phyloP scores from a whole-genome alignment of 2,329 filamentous ascomycete species.

The Penicillium rolfsii region DNA sequence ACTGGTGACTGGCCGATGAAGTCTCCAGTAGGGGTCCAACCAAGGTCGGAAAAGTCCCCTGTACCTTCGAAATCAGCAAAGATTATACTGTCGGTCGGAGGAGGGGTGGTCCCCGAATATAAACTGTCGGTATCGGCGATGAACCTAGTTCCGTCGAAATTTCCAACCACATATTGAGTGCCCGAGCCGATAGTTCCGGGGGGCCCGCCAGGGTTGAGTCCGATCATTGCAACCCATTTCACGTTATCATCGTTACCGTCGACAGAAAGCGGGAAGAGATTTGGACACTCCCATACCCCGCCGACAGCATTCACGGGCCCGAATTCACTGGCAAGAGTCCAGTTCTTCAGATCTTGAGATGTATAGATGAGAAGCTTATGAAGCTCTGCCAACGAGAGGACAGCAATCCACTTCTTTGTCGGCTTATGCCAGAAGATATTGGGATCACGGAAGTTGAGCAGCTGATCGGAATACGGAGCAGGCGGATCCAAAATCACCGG shows the following conservation, averaged over 20 bases:
- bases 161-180: background rate
- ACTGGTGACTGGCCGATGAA: background rate
- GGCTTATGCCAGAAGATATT: constrained; percentile 63
- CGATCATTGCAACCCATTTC: background rate
- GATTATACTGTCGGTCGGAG: background rate
- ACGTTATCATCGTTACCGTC: background rate
- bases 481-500: constrained; percentile 1
- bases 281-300: background rate
- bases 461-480: constrained; percentile 41
- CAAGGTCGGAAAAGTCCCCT: background rate
- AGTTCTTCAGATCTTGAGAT: background rate
- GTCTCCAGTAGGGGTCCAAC: background rate
- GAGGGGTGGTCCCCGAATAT: background rate
- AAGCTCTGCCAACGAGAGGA: constrained; percentile 5
- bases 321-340: background rate
- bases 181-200: background rate
- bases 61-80: background rate
- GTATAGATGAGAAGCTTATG: background rate
- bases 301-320: background rate
- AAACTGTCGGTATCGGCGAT: background rate
- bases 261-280: background rate
- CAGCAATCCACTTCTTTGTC: constrained; percentile 59
- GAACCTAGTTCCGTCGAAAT: background rate
- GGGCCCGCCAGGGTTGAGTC: background rate
- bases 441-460: constrained; percentile 64